Evolutionary conservation across 2,329 filamentous ascomycete genomes (phyloP).

Genomic region (Chaetomium globosum): DNA sequence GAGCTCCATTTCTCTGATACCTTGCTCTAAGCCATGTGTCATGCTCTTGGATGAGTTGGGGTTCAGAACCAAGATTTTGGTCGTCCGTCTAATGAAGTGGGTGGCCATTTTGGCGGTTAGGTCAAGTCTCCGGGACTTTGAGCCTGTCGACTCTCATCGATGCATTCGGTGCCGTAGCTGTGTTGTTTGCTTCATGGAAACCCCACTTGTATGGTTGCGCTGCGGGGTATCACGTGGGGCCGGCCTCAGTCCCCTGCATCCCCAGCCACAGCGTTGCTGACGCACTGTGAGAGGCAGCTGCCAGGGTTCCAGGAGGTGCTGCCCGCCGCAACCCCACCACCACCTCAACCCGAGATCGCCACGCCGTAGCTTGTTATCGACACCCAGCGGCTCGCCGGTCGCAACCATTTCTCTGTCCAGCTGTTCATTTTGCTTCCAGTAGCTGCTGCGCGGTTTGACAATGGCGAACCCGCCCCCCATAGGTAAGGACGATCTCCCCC

Average conservation of each 20-base stretch:
- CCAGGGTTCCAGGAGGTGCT: slow-evolving; percentile 20
- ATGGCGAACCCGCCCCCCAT: slow-evolving; percentile 60
- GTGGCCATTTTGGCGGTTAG: slow-evolving; percentile 26
- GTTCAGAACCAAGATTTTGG: slow-evolving; percentile 71
- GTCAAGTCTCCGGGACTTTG: not conserved
- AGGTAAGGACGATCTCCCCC: slow-evolving; percentile 42
- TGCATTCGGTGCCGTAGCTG: not conserved
- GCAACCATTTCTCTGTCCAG: not conserved
- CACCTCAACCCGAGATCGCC: slow-evolving; percentile 30
- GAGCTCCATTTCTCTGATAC: slow-evolving; percentile 50
- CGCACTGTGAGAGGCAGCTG: slow-evolving; percentile 15
- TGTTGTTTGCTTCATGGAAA: not conserved
- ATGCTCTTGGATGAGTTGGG: slow-evolving; percentile 75
- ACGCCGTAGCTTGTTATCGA: slow-evolving; percentile 24
- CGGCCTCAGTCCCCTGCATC: not conserved
- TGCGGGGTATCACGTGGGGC: slow-evolving; percentile 38
- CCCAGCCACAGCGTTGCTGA: slow-evolving; percentile 34
- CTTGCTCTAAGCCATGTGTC: slow-evolving; percentile 65
- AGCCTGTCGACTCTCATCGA: not conserved
- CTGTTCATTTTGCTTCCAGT: not conserved
- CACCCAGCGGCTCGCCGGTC: slow-evolving; percentile 10
- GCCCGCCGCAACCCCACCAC: slow-evolving; percentile 35
- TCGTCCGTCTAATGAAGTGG: slow-evolving; percentile 39
- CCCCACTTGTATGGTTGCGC: slow-evolving; percentile 6
- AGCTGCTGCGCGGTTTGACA: slow-evolving; percentile 36